Percentiles rank a stretch among this genome's conserved stretches.
These are phyloP conservation scores for Amanita rubescens DNA, from an alignment of 768 basidiomycete genomes.

Conservation along the genomic window DNA sequence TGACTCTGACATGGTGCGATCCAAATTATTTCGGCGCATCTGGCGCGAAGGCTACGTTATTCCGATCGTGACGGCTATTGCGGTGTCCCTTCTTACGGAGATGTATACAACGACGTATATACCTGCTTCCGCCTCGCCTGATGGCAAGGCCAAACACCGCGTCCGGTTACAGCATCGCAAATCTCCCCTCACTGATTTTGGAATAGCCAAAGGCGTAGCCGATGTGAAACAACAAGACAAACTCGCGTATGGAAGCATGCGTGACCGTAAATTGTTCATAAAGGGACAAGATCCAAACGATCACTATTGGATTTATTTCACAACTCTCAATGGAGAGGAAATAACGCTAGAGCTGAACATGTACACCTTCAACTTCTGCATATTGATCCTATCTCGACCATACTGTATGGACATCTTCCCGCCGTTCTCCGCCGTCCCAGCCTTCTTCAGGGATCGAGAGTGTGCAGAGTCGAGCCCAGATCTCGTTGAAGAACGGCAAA, in stretches of 20 bases:
- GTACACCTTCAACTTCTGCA: conserved; percentile 33
- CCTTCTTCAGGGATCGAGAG: conserved; percentile 17
- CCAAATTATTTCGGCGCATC: conserved; percentile 25
- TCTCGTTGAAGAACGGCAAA: conserved; percentile 10
- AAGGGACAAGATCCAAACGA: conserved; percentile 35
- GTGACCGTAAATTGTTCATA: conserved; percentile 16
- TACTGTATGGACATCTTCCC: conserved; percentile 11
- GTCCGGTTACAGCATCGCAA: conserved; percentile 28
- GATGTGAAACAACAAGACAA: conserved; percentile 27
- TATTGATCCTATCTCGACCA: conserved; percentile 8
- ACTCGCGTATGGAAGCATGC: conserved; percentile 26
- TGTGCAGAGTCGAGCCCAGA: conserved; percentile 3
- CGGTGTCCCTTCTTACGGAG: conserved; percentile 28
- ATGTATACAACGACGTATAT: conserved; percentile 32
- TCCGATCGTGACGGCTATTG: conserved; percentile 24
- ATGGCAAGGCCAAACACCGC: conserved; percentile 13
- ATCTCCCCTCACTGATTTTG: conserved; percentile 39
- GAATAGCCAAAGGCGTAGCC: conserved; percentile 29
- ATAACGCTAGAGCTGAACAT: conserved; percentile 33
- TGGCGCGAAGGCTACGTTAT: conserved; percentile 26
- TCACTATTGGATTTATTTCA: conserved; percentile 47
- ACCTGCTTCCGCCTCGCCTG: conserved; percentile 6
- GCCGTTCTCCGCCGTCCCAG: conserved; percentile 16
- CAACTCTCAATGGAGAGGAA: conserved; percentile 23
- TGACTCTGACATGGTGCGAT: conserved; percentile 16